These are phyloP conservation scores for Acacia pycnantha DNA, from an alignment of 331 rosid species.

Conservation along the genomic window DNA sequence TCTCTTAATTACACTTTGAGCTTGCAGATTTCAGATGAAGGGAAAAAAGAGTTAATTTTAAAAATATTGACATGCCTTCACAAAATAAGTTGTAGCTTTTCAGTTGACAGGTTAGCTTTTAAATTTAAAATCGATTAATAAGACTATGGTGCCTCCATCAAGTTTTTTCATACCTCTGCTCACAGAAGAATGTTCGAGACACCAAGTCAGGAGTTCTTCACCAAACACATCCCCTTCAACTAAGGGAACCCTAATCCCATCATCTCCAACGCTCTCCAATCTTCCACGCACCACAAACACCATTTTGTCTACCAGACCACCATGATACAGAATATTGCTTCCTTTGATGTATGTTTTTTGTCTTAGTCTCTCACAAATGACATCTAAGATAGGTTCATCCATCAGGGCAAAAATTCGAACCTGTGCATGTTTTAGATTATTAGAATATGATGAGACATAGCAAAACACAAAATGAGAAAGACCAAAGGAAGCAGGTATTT, in stretches of 20 bases:
- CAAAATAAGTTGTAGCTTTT: not conserved
- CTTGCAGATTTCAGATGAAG: not conserved
- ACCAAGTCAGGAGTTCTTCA: slow-evolving; percentile 86
- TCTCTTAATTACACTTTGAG: not conserved
- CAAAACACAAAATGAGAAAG: not conserved
- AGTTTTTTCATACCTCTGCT: slow-evolving; percentile 56
- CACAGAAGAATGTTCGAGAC: slow-evolving; percentile 78
- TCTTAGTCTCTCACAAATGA: slow-evolving; percentile 71
- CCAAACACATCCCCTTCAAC: slow-evolving; percentile 87
- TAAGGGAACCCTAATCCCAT: slow-evolving; percentile 50
- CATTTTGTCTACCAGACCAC: slow-evolving; percentile 82
- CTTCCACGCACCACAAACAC: slow-evolving; percentile 81
- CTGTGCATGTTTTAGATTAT: slow-evolving; percentile 39
- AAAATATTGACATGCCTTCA: not conserved
- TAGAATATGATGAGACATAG: slow-evolving; percentile 7
- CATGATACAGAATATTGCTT: slow-evolving; percentile 53
- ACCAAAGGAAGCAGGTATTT: not conserved
- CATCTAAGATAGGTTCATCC: slow-evolving; percentile 77
- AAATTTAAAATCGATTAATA: not conserved
- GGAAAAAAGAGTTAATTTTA: not conserved
- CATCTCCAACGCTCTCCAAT: slow-evolving; percentile 73
- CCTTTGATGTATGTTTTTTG: slow-evolving; percentile 74
- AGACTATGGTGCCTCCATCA: not conserved
- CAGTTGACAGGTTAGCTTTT: not conserved
- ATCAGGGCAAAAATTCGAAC: slow-evolving; percentile 74